phyloP scores from a whole-genome alignment of 2,329 filamentous ascomycete genomes.

The Lecanicillium sp. region DNA sequence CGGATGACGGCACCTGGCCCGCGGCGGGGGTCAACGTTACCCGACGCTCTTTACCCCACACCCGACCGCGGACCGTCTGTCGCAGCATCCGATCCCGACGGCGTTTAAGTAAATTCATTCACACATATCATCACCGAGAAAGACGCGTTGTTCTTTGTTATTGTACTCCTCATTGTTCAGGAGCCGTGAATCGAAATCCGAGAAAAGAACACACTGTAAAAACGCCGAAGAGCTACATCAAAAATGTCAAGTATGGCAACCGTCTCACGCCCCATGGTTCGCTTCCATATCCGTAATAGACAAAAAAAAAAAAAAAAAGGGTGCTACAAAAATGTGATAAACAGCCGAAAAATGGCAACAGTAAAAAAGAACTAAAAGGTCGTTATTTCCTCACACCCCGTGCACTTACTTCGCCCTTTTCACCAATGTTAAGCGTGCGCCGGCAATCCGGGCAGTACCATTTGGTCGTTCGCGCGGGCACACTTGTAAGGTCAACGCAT shows the following conservation, averaged over 20 bases:
- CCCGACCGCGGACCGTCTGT: too few species aligned
- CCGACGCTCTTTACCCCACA: constrained; percentile 8
- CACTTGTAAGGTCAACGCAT: constrained; percentile 63
- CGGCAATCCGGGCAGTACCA: constrained; percentile 82
- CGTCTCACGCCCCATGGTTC: background rate
- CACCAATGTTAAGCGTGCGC: constrained; percentile 54
- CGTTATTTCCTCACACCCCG: constrained; percentile 44
- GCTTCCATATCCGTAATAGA: background rate
- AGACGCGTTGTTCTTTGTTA: too few species aligned
- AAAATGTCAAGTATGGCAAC: background rate
- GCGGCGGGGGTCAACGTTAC: constrained; percentile 6
- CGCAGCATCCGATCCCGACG: too few species aligned
- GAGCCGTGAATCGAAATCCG: background rate
- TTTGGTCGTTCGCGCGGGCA: constrained; percentile 67
- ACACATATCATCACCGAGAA: too few species aligned
- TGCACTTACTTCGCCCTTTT: constrained; percentile 58
- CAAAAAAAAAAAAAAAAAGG: background rate
- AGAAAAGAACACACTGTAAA: background rate
- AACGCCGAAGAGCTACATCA: background rate
- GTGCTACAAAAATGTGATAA: background rate
- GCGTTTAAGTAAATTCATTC: too few species aligned
- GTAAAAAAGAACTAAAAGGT: background rate
- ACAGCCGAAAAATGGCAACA: background rate
- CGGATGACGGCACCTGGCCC: constrained; percentile 6
- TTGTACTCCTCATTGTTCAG: too few species aligned